Evolutionary conservation across 495 filamentous ascomycete genomes (phyloP), one percentile per base, ranked within the genome.

Genomic region (Talaromyces liani): DNA sequence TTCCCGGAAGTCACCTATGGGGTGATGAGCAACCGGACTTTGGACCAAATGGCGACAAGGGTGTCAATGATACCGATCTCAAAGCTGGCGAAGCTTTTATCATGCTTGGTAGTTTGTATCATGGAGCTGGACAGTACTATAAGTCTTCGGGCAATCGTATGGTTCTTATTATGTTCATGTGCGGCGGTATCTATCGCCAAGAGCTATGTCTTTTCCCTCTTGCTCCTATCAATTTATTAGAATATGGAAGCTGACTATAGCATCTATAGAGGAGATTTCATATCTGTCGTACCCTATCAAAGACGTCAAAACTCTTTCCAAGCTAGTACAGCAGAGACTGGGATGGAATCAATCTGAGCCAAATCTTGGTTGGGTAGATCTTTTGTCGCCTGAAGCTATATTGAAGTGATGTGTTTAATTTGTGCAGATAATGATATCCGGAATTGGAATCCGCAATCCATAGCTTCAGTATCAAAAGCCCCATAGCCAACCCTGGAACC

Each of bases 121-220:
- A 56, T 27, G 53, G 53, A 4, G 53, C 53, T 22, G 53, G 53
- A 24, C 4, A 6, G 18, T 56, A 56, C 27, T 56, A n/a, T 6
- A 56, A 56, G 53, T 22, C 22, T 27, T 31, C 53, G 20, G 53
- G 53, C 12, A 27, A 56, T 12, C 53, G 20, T 24, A 56, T 56
- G 53, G 53, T 56, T n/a, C 53, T 31, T 56, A 56, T 56, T 56
- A 56, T 56, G 53, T 56, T 56, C 24, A 56, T 56, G 53, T 56
- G 53, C 14, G 14, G 53, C 2, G 53, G 53, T 0, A 56, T 56
- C 14, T 56, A 29, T 16, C 53, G 53, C 29, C 53, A 56, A 56
- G 53, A 27, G 53, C 22, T 56, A 16, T 6, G 2, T 56, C 24
- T 1, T 27, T 56, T 27, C 12, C 7, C n/a, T 6, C 0, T 27